A percentile compares a stretch with the other conserved stretches of the same genome.
Evolutionary conservation across 1,284 basidiomycete species (phyloP).

Genomic region (Chalciporus sp.): DNA sequence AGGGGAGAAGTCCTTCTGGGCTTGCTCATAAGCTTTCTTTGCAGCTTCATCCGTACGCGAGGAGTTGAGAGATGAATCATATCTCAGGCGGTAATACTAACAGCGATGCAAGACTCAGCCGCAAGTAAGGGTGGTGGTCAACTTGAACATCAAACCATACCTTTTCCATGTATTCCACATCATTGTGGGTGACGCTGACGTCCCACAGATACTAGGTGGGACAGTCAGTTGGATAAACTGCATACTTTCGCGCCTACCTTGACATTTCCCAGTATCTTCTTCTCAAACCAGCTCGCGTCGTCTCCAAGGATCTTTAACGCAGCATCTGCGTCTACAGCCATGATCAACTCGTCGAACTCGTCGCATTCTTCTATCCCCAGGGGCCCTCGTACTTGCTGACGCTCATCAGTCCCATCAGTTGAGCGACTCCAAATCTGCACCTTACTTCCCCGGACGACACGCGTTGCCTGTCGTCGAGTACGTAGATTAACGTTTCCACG

Average conservation of each 20-base stretch:
- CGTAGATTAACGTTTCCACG: conserved; percentile 6
- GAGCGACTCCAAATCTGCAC: conserved; percentile 7
- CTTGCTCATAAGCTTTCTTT: not conserved
- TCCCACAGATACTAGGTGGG: conserved; percentile 1
- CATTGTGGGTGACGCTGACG: not conserved
- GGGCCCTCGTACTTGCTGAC: not conserved
- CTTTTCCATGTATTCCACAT: conserved; percentile 2
- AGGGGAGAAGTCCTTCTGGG: not conserved
- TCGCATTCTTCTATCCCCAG: not conserved
- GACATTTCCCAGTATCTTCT: not conserved
- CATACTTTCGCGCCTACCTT: not conserved
- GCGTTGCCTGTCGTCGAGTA: conserved; percentile 6
- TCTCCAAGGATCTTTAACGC: conserved; percentile 6
- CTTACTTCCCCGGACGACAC: not conserved
- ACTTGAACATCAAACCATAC: not conserved
- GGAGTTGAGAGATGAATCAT: not conserved
- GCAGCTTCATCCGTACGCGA: conserved; percentile 3
- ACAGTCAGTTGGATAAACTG: not conserved
- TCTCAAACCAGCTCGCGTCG: conserved; percentile 2
- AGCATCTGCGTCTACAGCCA: conserved; percentile 11
- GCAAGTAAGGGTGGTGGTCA: not conserved
- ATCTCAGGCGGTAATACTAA: conserved; percentile 3
- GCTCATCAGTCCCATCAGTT: conserved; percentile 1
- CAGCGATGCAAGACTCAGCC: not conserved
- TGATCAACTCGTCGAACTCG: conserved; percentile 10